These are phyloP conservation scores for Sclerospora graminicola DNA, from an alignment of 352 stramenopile species.

Conservation along the genomic window DNA sequence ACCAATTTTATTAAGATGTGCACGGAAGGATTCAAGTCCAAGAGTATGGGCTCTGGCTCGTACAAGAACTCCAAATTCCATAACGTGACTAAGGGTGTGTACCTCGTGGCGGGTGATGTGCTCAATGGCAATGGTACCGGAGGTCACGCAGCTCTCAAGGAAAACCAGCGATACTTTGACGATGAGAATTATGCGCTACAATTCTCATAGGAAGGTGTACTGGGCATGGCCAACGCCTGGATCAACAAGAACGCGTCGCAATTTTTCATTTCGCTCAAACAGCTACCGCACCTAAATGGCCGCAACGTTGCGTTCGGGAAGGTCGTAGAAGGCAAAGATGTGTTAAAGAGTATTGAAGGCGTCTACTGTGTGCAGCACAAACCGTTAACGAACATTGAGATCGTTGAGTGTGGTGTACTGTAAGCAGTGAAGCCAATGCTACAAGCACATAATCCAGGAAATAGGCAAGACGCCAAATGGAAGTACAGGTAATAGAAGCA, in stretches of 20 bases:
- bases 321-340: constrained; percentile 70
- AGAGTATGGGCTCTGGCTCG: constrained; percentile 46
- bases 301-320: constrained; percentile 85
- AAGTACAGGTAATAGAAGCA: too few species aligned
- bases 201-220: constrained; percentile 73
- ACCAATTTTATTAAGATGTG: constrained; percentile 76
- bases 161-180: constrained; percentile 66
- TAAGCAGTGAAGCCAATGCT: constrained; percentile 20
- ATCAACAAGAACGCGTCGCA: constrained; percentile 98
- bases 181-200: constrained; percentile 84
- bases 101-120: constrained; percentile 67
- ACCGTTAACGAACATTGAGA: constrained; percentile 69
- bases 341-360: constrained; percentile 74
- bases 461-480: constrained; percentile 9
- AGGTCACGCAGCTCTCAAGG: constrained; percentile 58
- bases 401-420: constrained; percentile 71
- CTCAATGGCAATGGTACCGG: constrained; percentile 64
- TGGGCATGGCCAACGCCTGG: constrained; percentile 97
- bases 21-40: constrained; percentile 51
- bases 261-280: constrained; percentile 97
- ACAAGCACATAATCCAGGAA: constrained; percentile 7
- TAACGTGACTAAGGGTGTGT: constrained; percentile 77
- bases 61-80: constrained; percentile 82
- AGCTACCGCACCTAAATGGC: constrained; percentile 77
- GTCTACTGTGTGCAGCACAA: constrained; percentile 81